Conservation (phyloP, 495 filamentous ascomycete genomes). For the Viridothelium virens region DNA sequence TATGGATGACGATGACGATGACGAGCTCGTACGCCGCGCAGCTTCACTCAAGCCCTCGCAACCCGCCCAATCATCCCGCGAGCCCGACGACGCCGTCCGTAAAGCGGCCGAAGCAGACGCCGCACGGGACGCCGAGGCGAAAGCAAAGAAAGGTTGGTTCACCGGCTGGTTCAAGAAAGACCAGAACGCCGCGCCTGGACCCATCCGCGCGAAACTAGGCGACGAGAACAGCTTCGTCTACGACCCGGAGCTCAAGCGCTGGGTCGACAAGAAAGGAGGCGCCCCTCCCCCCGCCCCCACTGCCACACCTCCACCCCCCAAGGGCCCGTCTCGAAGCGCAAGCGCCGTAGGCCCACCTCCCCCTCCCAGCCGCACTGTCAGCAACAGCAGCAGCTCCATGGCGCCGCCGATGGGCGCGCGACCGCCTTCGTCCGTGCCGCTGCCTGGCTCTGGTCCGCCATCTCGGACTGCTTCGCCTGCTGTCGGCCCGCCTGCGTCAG, state of each 20-base stretch:
- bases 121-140: slow-evolving; percentile 20
- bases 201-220: slow-evolving; percentile 89
- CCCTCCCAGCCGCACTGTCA: slow-evolving; percentile 25
- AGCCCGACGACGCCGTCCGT: slow-evolving; percentile 68
- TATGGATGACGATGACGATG: slow-evolving; percentile 69
- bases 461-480: slow-evolving; percentile 21
- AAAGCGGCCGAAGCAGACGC: slow-evolving; percentile 77
- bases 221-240: slow-evolving; percentile 91
- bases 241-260: slow-evolving; percentile 88
- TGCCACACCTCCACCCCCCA: slow-evolving; percentile 39
- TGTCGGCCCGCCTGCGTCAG: background rate
- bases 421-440: slow-evolving; percentile 2
- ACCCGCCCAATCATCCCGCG: slow-evolving; percentile 33
- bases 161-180: slow-evolving; percentile 83
- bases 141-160: slow-evolving; percentile 59
- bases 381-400: slow-evolving; percentile 16
- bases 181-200: slow-evolving; percentile 42
- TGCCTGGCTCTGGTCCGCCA: slow-evolving; percentile 21
- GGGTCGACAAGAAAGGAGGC: slow-evolving; percentile 90
- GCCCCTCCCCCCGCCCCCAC: slow-evolving; percentile 33
- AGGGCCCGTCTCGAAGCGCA: slow-evolving; percentile 16
- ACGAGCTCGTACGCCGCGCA: slow-evolving; percentile 45
- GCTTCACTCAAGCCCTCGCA: slow-evolving; percentile 44
- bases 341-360: slow-evolving; percentile 28
- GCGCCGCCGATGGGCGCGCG: background rate